Evolutionary conservation across 1,284 basidiomycete genomes (phyloP).

Genomic region (Boletellus deceptivus): DNA sequence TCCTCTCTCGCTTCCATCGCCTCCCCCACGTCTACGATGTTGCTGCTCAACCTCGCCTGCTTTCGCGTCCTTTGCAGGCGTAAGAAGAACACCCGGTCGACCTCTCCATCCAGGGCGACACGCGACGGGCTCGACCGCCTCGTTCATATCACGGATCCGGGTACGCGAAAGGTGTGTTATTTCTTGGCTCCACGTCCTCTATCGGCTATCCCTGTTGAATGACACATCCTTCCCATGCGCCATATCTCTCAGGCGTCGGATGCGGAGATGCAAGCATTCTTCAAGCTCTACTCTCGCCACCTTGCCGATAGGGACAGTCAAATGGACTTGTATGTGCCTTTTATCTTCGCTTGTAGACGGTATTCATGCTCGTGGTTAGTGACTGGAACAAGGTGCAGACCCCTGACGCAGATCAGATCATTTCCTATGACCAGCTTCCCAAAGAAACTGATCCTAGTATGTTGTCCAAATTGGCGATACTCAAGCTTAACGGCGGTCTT

Average conservation of each 20-base stretch:
- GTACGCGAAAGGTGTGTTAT: conserved; percentile 71
- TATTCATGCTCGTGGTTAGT: conserved; percentile 42
- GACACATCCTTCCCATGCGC: not conserved
- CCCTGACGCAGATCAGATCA: conserved; percentile 86
- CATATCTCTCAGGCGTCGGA: conserved; percentile 67
- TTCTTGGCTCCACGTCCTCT: conserved; percentile 4
- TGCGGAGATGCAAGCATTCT: conserved; percentile 97
- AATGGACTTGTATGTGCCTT: conserved; percentile 75
- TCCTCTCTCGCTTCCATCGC: conserved; percentile 27
- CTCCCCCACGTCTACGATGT: conserved; percentile 23
- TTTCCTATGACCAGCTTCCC: conserved; percentile 79
- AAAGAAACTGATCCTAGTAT: conserved; percentile 59
- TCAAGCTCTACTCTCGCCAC: conserved; percentile 96
- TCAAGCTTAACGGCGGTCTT: conserved; percentile 98
- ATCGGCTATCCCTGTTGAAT: conserved; percentile 31
- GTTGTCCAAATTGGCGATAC: conserved; percentile 91
- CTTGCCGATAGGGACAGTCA: conserved; percentile 89
- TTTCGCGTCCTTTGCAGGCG: conserved; percentile 24
- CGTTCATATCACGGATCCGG: conserved; percentile 78
- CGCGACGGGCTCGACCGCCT: conserved; percentile 93
- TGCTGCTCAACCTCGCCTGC: conserved; percentile 16
- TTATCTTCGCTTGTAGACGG: conserved; percentile 12
- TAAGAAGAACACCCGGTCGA: conserved; percentile 13
- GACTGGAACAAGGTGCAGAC: conserved; percentile 96
- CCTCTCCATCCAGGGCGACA: conserved; percentile 76